A percentile compares a stretch with the other conserved stretches of the same genome.
Conservation (phyloP, 306 rosid species). For the Quercus alba region DNA sequence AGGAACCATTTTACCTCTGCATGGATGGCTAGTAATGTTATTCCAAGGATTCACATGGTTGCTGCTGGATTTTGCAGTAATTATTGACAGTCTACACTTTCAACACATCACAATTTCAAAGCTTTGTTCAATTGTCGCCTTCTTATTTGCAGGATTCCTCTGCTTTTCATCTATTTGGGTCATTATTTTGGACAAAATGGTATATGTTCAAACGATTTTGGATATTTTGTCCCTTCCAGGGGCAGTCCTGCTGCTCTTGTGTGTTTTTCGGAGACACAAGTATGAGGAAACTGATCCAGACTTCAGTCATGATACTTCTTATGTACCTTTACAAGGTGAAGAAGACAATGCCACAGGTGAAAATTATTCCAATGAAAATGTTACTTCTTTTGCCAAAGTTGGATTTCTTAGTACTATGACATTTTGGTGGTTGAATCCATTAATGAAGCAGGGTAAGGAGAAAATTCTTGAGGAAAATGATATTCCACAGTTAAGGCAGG, state of each 20-base stretch:
- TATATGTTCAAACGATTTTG: constrained; percentile 34
- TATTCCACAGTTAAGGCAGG: constrained; percentile 55
- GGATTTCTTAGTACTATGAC: constrained; percentile 53
- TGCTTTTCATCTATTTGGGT: constrained; percentile 39
- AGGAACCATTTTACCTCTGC: constrained; percentile 28
- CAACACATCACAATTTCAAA: too few species aligned
- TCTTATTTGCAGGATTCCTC: constrained; percentile 45
- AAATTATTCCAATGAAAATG: constrained; percentile 22
- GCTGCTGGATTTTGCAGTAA: constrained; percentile 45
- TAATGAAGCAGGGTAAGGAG: constrained; percentile 74
- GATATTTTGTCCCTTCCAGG: constrained; percentile 59
- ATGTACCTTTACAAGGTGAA: too few species aligned
- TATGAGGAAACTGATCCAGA: constrained; percentile 20
- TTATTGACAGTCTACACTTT: constrained; percentile 18
- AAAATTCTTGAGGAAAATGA: constrained; percentile 61
- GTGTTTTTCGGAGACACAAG: constrained; percentile 20
- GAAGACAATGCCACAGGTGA: neutral
- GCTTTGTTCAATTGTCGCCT: constrained; percentile 36
- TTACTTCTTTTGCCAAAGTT: constrained; percentile 55
- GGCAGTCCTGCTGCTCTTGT: constrained; percentile 38
- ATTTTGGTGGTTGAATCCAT: constrained; percentile 81
- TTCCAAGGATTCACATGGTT: constrained; percentile 77
- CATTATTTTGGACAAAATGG: constrained; percentile 23
- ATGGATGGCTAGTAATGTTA: constrained; percentile 51
- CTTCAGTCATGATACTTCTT: constrained; percentile 35